Evolutionary conservation across 2,329 filamentous ascomycete species (phyloP).

Genomic region (Talaromyces islandicus): DNA sequence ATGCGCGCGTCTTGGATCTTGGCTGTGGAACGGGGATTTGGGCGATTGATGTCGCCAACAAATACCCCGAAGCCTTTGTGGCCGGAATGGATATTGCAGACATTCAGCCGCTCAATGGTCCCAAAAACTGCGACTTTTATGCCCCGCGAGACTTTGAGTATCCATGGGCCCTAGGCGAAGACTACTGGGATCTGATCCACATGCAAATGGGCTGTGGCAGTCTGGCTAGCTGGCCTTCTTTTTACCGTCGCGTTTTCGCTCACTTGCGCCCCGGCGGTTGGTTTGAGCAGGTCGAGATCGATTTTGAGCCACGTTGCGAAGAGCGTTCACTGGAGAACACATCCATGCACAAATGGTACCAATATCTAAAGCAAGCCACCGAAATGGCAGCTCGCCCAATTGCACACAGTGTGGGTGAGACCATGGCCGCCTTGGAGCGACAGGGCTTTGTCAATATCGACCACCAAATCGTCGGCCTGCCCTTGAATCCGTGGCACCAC

Average conservation of each 20-base stretch:
- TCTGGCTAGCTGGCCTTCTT: slow-evolving; percentile 66
- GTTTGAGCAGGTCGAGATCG: slow-evolving; percentile 85
- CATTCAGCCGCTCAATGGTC: slow-evolving; percentile 64
- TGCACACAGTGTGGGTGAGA: slow-evolving; percentile 51
- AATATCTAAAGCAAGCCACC: slow-evolving; percentile 63
- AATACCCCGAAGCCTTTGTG: slow-evolving; percentile 54
- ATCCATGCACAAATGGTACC: slow-evolving; percentile 62
- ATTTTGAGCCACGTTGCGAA: slow-evolving; percentile 69
- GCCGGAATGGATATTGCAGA: slow-evolving; percentile 56
- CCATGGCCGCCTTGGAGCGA: slow-evolving; percentile 58
- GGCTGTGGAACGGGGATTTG: slow-evolving; percentile 89
- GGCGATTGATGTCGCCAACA: slow-evolving; percentile 78
- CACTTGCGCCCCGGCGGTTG: slow-evolving; percentile 72
- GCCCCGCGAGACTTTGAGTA: slow-evolving; percentile 71
- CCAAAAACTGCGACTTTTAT: slow-evolving; percentile 61
- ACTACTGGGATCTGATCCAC: slow-evolving; percentile 77
- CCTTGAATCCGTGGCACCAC: slow-evolving; percentile 67
- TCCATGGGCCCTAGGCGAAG: slow-evolving; percentile 61
- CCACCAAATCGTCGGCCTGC: slow-evolving; percentile 62
- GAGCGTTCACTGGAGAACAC: slow-evolving; percentile 54
- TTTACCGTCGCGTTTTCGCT: slow-evolving; percentile 67
- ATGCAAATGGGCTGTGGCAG: slow-evolving; percentile 73
- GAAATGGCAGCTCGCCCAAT: slow-evolving; percentile 60
- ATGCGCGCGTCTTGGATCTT: slow-evolving; percentile 55
- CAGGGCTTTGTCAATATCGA: slow-evolving; percentile 76